phyloP scores from a whole-genome alignment of 345 rosid species.

The Cochlearia excelsa region DNA sequence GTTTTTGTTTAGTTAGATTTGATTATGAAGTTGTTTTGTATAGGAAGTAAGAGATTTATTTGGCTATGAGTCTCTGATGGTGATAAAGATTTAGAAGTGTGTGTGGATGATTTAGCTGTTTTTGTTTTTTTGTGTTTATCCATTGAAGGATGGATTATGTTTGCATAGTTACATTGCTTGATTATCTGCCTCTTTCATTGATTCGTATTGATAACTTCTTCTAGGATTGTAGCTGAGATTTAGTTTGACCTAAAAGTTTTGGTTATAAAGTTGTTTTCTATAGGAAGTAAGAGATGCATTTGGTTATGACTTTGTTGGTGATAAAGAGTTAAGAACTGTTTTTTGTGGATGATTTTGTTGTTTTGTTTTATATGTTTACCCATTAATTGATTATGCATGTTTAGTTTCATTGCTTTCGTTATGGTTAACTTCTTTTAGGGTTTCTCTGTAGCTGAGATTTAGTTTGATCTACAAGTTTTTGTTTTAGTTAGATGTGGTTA shows the following conservation, averaged over 20 bases:
- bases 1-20: too few species aligned
- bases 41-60: not conserved
- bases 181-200: not conserved
- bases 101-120: slow-evolving; percentile 15
- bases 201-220: not conserved
- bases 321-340: not conserved
- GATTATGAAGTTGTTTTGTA: not conserved
- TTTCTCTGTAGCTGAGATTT: not conserved
- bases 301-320: too few species aligned
- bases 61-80: not conserved
- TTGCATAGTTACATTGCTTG: slow-evolving; percentile 6
- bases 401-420: too few species aligned
- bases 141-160: slow-evolving; percentile 81
- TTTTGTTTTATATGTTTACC: too few species aligned
- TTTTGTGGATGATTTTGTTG: not conserved
- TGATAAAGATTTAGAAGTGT: not conserved
- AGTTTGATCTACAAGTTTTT: not conserved
- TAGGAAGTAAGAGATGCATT: too few species aligned
- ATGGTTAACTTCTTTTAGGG: not conserved
- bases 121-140: slow-evolving; percentile 42
- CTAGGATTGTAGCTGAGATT: slow-evolving; percentile 24
- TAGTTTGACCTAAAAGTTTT: slow-evolving; percentile 23
- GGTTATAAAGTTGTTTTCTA: not conserved
- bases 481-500: too few species aligned
- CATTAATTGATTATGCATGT: not conserved